These are phyloP conservation scores for Tricharina praecox DNA, from an alignment of 495 filamentous ascomycete species.

Conservation along the genomic window DNA sequence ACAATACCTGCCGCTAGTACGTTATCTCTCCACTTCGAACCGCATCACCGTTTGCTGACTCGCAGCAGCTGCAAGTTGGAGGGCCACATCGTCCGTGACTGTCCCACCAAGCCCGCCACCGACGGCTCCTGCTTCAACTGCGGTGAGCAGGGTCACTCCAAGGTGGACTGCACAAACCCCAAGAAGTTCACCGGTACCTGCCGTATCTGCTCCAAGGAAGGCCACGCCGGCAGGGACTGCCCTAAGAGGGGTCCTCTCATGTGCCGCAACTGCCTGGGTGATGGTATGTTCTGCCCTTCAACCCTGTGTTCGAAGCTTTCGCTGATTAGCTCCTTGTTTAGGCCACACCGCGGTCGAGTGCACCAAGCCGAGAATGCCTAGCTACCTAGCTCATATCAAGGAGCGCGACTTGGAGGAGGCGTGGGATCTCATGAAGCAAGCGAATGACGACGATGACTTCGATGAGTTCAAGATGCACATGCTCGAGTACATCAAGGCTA, in stretches of 20 bases:
- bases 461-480: constrained; percentile 57
- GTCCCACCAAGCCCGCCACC: constrained; percentile 46
- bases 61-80: constrained; percentile 20
- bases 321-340: constrained; percentile 22
- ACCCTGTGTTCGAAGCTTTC: background rate
- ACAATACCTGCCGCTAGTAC: constrained; percentile 31
- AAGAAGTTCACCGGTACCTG: constrained; percentile 55
- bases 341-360: constrained; percentile 53
- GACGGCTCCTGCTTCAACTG: constrained; percentile 61
- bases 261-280: constrained; percentile 60
- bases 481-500: constrained; percentile 56
- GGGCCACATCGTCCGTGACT: constrained; percentile 40
- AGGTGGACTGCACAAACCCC: constrained; percentile 42
- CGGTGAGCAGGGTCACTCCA: constrained; percentile 46
- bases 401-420: constrained; percentile 47
- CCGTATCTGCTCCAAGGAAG: constrained; percentile 47
- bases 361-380: constrained; percentile 47
- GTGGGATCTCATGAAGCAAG: constrained; percentile 50
- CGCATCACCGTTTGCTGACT: background rate
- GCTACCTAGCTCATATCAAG: constrained; percentile 44
- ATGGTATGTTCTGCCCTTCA: constrained; percentile 37
- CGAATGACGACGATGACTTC: constrained; percentile 47
- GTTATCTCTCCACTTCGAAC: constrained; percentile 13
- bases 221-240: constrained; percentile 43
- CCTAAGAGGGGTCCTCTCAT: constrained; percentile 43